A percentile compares a stretch with the other conserved stretches of the same genome.
Evolutionary conservation across 495 filamentous ascomycete genomes (phyloP).

Genomic region (Podospora australis): DNA sequence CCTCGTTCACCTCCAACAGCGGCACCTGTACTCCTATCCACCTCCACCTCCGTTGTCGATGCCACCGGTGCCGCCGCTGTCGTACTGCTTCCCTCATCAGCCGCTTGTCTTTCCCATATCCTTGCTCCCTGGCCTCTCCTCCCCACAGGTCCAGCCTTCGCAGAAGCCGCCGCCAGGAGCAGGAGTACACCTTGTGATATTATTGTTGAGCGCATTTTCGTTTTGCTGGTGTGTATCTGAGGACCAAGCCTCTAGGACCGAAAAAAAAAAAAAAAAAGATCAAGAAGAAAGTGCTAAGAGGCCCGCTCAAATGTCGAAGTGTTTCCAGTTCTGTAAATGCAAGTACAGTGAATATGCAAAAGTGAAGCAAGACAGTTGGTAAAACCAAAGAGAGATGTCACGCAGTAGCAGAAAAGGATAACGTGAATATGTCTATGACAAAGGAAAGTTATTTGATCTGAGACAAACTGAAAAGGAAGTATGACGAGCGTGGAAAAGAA

Average conservation of each 20-base stretch:
- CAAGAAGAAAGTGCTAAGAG: too few species aligned
- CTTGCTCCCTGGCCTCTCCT: neutral
- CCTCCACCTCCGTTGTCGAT: neutral
- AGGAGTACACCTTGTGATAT: constrained; percentile 12
- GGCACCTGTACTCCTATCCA: neutral
- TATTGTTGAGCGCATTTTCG: constrained; percentile 18
- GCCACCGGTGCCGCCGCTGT: neutral
- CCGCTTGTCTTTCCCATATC: constrained; percentile 5
- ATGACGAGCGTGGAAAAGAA: too few species aligned
- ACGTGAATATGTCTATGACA: too few species aligned
- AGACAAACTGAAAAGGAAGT: too few species aligned
- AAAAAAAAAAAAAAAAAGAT: constrained; percentile 2
- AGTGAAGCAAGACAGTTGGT: neutral
- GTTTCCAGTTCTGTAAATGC: too few species aligned
- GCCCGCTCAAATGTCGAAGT: too few species aligned
- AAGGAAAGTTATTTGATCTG: too few species aligned
- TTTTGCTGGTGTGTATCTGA: neutral
- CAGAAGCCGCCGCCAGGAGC: constrained; percentile 6
- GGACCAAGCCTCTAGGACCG: neutral
- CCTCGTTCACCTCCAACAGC: neutral
- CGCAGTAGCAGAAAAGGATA: constrained; percentile 2
- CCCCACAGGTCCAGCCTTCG: constrained; percentile 24
- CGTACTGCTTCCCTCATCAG: constrained; percentile 1
- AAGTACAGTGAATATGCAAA: neutral
- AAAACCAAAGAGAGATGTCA: neutral